These are phyloP conservation scores for Blastocystis sp. DNA, from an alignment of 352 stramenopile species.

Conservation along the genomic window DNA sequence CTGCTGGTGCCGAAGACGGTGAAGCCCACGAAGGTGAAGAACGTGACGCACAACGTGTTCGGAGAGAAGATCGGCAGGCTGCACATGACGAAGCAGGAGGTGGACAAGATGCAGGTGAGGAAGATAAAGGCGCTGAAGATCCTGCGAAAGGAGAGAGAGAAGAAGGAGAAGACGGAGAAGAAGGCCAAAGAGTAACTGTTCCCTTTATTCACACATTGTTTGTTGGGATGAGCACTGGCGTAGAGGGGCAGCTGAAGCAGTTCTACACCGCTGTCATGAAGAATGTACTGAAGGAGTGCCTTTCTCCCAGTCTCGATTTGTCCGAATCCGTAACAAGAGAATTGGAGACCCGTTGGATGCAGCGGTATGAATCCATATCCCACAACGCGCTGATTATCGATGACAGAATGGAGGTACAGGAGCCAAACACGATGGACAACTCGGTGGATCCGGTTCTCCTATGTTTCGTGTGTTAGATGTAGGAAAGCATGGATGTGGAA, in stretches of 20 bases:
- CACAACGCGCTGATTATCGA: neutral
- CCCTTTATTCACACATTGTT: neutral
- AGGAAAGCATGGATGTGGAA: neutral
- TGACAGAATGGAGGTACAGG: neutral
- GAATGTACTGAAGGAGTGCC: neutral
- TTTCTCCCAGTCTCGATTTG: neutral
- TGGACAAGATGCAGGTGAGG: slow-evolving; percentile 89
- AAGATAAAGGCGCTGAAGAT: slow-evolving; percentile 86
- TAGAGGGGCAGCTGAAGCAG: neutral
- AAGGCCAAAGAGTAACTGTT: neutral
- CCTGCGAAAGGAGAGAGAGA: slow-evolving; percentile 7
- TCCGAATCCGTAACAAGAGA: neutral
- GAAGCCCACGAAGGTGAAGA: slow-evolving; percentile 92
- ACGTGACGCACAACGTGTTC: slow-evolving; percentile 93
- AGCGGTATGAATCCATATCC: neutral
- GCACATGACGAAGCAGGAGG: slow-evolving; percentile 94
- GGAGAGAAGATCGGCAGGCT: slow-evolving; percentile 94
- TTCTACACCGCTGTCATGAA: neutral
- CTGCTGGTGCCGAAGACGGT: slow-evolving; percentile 81
- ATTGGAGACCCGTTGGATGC: neutral
- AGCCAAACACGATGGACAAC: neutral
- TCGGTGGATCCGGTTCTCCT: neutral
- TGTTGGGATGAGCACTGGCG: neutral
- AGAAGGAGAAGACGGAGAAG: slow-evolving; percentile 66
- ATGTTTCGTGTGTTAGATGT: too few species aligned